Percentiles rank a stretch among this genome's conserved stretches.
Conservation (phyloP, 2,329 filamentous ascomycete genomes). For the Stylonectria norvegica region DNA sequence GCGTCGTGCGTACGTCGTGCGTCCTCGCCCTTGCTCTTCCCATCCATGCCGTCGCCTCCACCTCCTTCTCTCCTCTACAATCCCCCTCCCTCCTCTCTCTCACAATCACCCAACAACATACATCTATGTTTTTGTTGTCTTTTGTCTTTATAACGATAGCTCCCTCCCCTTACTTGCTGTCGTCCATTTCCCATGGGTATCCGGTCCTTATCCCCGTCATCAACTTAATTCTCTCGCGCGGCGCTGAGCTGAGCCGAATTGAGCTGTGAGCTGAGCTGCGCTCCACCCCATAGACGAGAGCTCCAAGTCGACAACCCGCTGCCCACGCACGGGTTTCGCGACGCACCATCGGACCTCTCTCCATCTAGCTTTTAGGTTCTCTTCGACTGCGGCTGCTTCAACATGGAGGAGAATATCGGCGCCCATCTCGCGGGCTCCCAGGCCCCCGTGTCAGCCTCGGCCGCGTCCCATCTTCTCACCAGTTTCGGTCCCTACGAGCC, state of each 20-base stretch:
- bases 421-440: constrained; percentile 31
- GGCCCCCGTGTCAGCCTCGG: constrained; percentile 31
- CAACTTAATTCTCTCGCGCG: constrained; percentile 17
- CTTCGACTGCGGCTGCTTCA: constrained; percentile 8
- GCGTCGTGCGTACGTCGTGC: constrained; percentile 3
- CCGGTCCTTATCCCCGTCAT: constrained; percentile 10
- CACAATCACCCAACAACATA: neutral
- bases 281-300: constrained; percentile 17
- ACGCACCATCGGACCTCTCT: constrained; percentile 6
- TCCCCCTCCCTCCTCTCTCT: constrained; percentile 3
- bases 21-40: constrained; percentile 3
- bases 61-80: constrained; percentile 5
- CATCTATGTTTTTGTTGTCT: neutral
- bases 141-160: no score
- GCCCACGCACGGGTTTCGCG: constrained; percentile 7
- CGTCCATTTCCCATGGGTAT: constrained; percentile 17
- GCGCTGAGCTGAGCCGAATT: constrained; percentile 16
- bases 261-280: constrained; percentile 12
- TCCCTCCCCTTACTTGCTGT: neutral
- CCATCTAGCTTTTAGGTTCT: neutral
- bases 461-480: constrained; percentile 31
- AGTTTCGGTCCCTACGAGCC: constrained; percentile 56
- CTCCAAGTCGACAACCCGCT: constrained; percentile 13
- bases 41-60: constrained; percentile 2
- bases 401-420: constrained; percentile 40